Base-by-base conservation (phyloP, 2,329 filamentous ascomycete species). In the Diaporthe batatas region DNA sequence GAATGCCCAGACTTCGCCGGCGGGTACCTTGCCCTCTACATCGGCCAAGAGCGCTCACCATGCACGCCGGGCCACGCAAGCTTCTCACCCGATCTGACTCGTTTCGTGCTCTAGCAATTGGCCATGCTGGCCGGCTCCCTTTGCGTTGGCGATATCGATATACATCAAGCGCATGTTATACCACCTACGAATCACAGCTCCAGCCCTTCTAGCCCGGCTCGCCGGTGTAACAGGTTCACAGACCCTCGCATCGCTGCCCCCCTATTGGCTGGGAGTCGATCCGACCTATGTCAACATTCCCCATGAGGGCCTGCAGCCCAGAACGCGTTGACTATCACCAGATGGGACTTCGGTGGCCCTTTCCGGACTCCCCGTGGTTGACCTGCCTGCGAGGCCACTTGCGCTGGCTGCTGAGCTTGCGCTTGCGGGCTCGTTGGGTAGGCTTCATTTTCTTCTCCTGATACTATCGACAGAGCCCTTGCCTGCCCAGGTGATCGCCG, bases 71-170 rank as follows among this genome's bases (percentile, higher is more conserved):
- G 62, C 62, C 62, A 53, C 62, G 62, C 62, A 67, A 67, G 44
- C 47, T 67, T 67, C 62, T 67, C 62, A 29, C 62, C 47, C 62
- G 47, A 67, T 67, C 62, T 53, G 47, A 67, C 62, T 67, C 62
- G 62, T 67, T 67, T 67, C 62, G 62, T 14, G 29, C 62, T 25
- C 29, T 25, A 8, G 29, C 36, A 65, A 65, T 21, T 51, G 18
- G 32, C 42, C 32, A 65, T 18, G 29, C 44, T 34, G 21, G 47
- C 44, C 44, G 23, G 21, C 6, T 6, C 21, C 14, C 11, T 36
- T 14, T 34, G 42, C 34, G 42, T 3, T n/a, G 59, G 29, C 44
- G 21, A 36, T 65, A 65, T 51, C 51, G 62, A 51, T 51, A 29
- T n/a, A n/a, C n/a, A n/a, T n/a, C n/a, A 34, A 51, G 42, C 42